A percentile compares a stretch with the other conserved stretches of the same genome.
These are phyloP conservation scores for Tetracladium maxilliforme DNA, from an alignment of 2,329 filamentous ascomycete species.

Conservation along the genomic window DNA sequence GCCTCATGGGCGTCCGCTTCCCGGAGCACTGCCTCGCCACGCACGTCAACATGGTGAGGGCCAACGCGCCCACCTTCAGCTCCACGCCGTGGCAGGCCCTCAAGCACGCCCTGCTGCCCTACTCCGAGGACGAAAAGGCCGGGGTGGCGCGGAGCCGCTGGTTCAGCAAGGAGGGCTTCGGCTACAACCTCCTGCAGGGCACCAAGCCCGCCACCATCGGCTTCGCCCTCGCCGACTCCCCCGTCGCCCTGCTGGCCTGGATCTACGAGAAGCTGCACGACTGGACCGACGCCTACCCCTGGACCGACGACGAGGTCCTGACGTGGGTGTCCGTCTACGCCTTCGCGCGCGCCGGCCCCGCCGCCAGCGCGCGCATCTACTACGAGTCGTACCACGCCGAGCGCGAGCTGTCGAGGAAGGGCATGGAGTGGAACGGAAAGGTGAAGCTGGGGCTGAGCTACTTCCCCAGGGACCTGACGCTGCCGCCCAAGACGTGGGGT, in stretches of 20 bases:
- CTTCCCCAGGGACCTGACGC: slow-evolving; percentile 41
- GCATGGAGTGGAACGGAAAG: slow-evolving; percentile 1
- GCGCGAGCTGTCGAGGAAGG: slow-evolving; percentile 4
- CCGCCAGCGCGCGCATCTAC: slow-evolving; percentile 54
- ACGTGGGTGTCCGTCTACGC: slow-evolving; percentile 64
- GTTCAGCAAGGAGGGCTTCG: slow-evolving; percentile 23
- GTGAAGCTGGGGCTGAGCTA: slow-evolving; percentile 33
- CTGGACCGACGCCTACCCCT: slow-evolving; percentile 58
- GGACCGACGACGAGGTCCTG: slow-evolving; percentile 62
- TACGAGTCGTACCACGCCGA: slow-evolving; percentile 42
- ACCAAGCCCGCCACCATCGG: slow-evolving; percentile 61
- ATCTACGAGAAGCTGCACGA: slow-evolving; percentile 69
- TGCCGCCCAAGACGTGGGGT: slow-evolving; percentile 37
- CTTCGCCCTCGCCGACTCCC: slow-evolving; percentile 54
- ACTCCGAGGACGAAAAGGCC: slow-evolving; percentile 27
- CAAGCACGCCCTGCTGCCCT: slow-evolving; percentile 34
- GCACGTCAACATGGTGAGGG: slow-evolving; percentile 21
- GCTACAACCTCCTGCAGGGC: slow-evolving; percentile 21
- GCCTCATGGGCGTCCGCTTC: slow-evolving; percentile 42
- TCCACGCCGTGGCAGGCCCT: slow-evolving; percentile 37
- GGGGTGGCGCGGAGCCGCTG: slow-evolving; percentile 17
- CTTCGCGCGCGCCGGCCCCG: slow-evolving; percentile 55
- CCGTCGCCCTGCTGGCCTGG: slow-evolving; percentile 59
- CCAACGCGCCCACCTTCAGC: slow-evolving; percentile 1
- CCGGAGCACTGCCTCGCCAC: slow-evolving; percentile 38